Base-by-base conservation (phyloP, 208 protist genomes). In the Crithidia brevicula region DNA sequence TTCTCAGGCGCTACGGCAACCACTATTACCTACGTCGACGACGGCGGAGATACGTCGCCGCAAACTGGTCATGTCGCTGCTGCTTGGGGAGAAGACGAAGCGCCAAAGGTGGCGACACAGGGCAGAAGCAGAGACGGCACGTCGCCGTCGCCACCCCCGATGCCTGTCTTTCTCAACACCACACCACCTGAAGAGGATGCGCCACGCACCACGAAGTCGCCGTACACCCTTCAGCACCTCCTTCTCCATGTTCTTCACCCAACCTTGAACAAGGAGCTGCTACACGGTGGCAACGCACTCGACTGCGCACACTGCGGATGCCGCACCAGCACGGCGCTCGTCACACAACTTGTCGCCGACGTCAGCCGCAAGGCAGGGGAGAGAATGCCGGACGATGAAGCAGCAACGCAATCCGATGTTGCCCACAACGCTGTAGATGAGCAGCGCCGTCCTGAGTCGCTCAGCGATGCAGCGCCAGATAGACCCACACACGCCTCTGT, bases 211-310 rank as follows among this genome's bases (percentile, higher is more conserved):
- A n/a, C n/a, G n/a, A n/a, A n/a, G n/a, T n/a, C n/a, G n/a, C n/a
- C 20, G 5, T 20, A 16, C 7, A 79, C 77, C 18, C 50, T 89
- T 40, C 86, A 92, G 68, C 63, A 78, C 16, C 67, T 92, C 13
- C 33, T 92, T 3, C 65, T 81, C 9, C 47, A 63, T 25, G 71
- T 87, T 8, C 40, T 79, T 16, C 69, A 89, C 58, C 83, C 80
- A 9, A 61, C 49, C 5, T 34, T 66, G 22, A 74, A 72, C 46
- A 57, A 56, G 46, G 86, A 92, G 58, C 11, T 81, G 42, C 69
- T 92, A 54, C 51, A 85, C 22, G 81, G 81, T 28, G 81, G 86
- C 36, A 87, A 88, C 68, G 67, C 60, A 53, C 53, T 84, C 22
- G 72, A 76, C 33, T 92, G 86, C 69, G 73, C 75, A 47, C 36